These are phyloP conservation scores for Nakataea oryzae DNA, from an alignment of 2,329 filamentous ascomycete species.

Conservation along the genomic window DNA sequence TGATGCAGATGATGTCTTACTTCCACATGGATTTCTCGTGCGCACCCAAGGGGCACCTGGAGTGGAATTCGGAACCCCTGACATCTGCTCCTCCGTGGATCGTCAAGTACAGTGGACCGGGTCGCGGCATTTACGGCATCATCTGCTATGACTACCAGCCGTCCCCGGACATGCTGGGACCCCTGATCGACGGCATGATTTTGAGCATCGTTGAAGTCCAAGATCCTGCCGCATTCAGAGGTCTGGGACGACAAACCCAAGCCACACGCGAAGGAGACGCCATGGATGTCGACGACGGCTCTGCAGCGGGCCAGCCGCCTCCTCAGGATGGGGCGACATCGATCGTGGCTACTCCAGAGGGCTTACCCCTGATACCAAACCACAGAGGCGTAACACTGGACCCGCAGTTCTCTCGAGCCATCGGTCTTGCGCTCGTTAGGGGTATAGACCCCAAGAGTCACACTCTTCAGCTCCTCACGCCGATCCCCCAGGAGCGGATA, in stretches of 20 bases:
- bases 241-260: background rate
- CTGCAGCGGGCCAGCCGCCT: background rate
- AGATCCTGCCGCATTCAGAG: conserved; percentile 35
- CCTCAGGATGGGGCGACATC: background rate
- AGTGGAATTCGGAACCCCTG: conserved; percentile 46
- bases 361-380: conserved; percentile 53
- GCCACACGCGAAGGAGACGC: conserved; percentile 5
- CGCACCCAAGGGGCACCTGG: conserved; percentile 7
- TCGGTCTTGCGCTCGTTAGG: conserved; percentile 60
- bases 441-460: conserved; percentile 49
- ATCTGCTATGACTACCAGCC: conserved; percentile 58
- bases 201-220: conserved; percentile 57
- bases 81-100: conserved; percentile 48
- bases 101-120: conserved; percentile 44
- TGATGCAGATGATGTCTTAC: conserved; percentile 73
- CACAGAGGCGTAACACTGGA: conserved; percentile 43
- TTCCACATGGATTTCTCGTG: conserved; percentile 43
- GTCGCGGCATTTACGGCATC: conserved; percentile 50
- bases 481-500: conserved; percentile 33
- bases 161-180: conserved; percentile 44
- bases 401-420: conserved; percentile 44
- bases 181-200: conserved; percentile 60
- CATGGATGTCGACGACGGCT: conserved; percentile 9
- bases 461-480: conserved; percentile 55
- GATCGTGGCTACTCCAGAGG: conserved; percentile 34